Evolutionary conservation across 2,329 filamentous ascomycete genomes (phyloP).

Genomic region (Fusarium sp.): DNA sequence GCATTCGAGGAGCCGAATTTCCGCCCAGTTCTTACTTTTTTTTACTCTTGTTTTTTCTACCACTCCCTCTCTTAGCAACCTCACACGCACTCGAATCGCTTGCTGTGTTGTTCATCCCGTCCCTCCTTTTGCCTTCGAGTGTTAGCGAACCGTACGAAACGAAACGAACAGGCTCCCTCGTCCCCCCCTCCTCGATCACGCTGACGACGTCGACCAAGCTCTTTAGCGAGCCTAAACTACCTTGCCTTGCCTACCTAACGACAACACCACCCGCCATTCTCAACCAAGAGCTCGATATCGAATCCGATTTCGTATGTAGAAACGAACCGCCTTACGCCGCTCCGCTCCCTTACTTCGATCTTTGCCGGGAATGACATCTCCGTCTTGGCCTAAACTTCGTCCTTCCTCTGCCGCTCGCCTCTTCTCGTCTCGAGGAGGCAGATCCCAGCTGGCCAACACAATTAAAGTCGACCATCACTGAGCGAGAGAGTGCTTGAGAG

Average conservation of each 20-base stretch:
- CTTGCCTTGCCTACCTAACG: background rate
- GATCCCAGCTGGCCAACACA: conserved; percentile 15
- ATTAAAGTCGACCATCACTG: conserved; percentile 20
- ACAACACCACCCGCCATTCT: conserved; percentile 12
- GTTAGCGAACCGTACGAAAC: conserved; percentile 43
- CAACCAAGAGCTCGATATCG: conserved; percentile 14
- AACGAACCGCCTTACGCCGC: conserved; percentile 34
- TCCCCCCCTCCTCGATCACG: conserved; percentile 34
- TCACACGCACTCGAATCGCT: conserved; percentile 27
- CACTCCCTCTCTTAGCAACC: conserved; percentile 25
- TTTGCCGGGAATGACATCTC: conserved; percentile 50
- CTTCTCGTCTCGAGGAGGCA: conserved; percentile 34
- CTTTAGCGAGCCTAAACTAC: conserved; percentile 21
- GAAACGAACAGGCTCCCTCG: conserved; percentile 34
- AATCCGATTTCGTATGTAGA: conserved; percentile 45
- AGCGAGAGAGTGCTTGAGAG: conserved; percentile 40
- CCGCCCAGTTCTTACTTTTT: conserved; percentile 29
- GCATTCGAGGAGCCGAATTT: conserved; percentile 29
- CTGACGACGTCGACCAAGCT: conserved; percentile 38
- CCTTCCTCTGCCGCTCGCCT: conserved; percentile 30
- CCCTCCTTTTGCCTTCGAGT: conserved; percentile 27
- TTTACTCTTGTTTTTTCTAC: conserved; percentile 9
- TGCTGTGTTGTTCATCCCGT: conserved; percentile 34
- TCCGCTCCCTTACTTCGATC: conserved; percentile 39
- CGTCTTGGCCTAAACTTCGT: conserved; percentile 39